A percentile compares a stretch with the other conserved stretches of the same genome.
Evolutionary conservation across 306 rosid species (phyloP).

Genomic region (Oxytropis ochrocephala): DNA sequence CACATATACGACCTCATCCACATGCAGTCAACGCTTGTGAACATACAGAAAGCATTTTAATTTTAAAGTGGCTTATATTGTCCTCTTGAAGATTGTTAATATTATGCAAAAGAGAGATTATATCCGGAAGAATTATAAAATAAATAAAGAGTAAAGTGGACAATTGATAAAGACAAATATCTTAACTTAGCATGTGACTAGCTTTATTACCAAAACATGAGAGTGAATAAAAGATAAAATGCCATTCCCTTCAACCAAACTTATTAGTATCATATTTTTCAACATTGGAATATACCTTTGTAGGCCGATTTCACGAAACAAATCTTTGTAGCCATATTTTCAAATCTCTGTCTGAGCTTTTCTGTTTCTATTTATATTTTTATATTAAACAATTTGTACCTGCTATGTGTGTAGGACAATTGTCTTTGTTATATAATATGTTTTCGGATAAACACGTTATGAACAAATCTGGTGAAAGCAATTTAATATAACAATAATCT

Average conservation of each 20-base stretch:
- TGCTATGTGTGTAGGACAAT: not conserved
- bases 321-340: slow-evolving; percentile 1
- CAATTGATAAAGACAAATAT: no score
- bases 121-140: no score
- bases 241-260: not conserved
- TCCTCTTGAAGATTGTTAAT: not conserved
- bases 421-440: not conserved
- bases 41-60: not conserved
- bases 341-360: not conserved
- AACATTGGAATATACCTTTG: not conserved
- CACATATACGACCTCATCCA: not conserved
- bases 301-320: not conserved
- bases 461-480: not conserved
- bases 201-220: not conserved
- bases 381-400: not conserved
- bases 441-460: slow-evolving; percentile 4
- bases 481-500: not conserved
- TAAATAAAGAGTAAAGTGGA: no score
- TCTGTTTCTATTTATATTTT: not conserved
- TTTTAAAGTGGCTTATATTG: not conserved
- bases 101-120: no score
- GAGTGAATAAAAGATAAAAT: not conserved
- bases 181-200: no score
- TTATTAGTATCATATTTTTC: not conserved
- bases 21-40: not conserved